Base-by-base conservation (phyloP, 2,329 filamentous ascomycete species). In the Trichoderma guizhouense region DNA sequence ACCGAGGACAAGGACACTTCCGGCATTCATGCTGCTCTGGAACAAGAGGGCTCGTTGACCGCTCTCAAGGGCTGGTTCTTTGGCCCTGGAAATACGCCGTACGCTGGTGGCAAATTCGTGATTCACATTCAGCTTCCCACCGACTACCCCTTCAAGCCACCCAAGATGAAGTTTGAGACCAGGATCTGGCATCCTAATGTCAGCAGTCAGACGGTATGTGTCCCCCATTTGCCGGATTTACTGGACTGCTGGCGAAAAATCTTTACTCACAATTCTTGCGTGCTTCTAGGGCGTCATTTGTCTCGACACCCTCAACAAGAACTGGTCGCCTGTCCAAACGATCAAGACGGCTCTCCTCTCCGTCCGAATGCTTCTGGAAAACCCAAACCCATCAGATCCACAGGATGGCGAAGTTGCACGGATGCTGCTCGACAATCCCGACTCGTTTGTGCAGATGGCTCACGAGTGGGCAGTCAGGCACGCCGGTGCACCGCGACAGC, bases 151-250 rank as follows among this genome's bases (percentile, higher is more conserved):
- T 99, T 99, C 84, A 92, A 94, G 76, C 93, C 95, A 5, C 96
- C 96, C 5, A 82, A 89, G 72, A 98, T 99, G 92, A 92, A 90
- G 77, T 98, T 98, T 79, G 89, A 92, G 75, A 99, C 96, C 74
- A 95, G 92, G 82, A 92, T 98, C 76, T 99, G 95, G 95, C 96
- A 99, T 81, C 96, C 96, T 39, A 99, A 99, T 79, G 90, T 99
- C 83, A 97, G 93, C 86, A 95, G 92, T 78, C 92, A 96, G 80
- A 98, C 95, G 53, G 94, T 97, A 84, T 79, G 91, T 67, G n/a
- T 55, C n/a, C 11, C 21, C 12, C 12, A 15, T 15, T 21, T 18
- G 21, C 15, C 7, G 15, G 14, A 14, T 47, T 32, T 24, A 24
- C 30, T 28, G 53, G 47, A n/a, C 21, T 15, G 30, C 30, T 57